phyloP scores from a whole-genome alignment of 2,329 filamentous ascomycete species.

The Pyrenochaeta sp. region DNA sequence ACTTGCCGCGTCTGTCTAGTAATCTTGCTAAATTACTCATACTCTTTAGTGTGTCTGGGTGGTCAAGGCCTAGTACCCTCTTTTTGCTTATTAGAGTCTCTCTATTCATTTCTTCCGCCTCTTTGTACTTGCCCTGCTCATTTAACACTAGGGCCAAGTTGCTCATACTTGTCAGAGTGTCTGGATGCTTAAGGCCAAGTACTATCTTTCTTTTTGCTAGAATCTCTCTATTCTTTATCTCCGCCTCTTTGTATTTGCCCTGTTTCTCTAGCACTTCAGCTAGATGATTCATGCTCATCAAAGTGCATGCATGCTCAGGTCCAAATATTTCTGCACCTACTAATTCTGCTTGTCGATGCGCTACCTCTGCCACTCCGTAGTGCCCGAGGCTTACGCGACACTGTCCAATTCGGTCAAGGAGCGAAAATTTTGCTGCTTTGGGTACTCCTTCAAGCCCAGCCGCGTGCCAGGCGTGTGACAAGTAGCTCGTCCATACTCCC shows the following conservation, averaged over 20 bases:
- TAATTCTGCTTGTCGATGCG: no score
- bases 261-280: not conserved
- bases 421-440: no score
- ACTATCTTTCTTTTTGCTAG: slow-evolving; percentile 5
- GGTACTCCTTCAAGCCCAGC: no score
- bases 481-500: no score
- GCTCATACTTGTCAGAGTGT: slow-evolving; percentile 3
- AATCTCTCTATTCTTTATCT: not conserved
- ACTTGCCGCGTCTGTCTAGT: no score
- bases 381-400: no score
- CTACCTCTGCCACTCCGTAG: no score
- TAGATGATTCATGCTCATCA: slow-evolving; percentile 4
- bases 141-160: not conserved
- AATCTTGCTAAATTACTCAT: no score
- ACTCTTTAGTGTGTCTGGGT: no score
- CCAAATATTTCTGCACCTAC: slow-evolving; percentile 8
- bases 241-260: slow-evolving; percentile 10
- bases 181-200: slow-evolving; percentile 7
- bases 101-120: slow-evolving; percentile 1
- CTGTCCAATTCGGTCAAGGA: no score
- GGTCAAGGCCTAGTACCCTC: no score
- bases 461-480: no score
- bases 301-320: slow-evolving; percentile 1
- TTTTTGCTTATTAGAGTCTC: not conserved
- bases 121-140: slow-evolving; percentile 1